Percentiles rank a stretch among this genome's conserved stretches.
These are phyloP conservation scores for Thalassiosira delicatula DNA, from an alignment of 352 stramenopile species.

Conservation along the genomic window DNA sequence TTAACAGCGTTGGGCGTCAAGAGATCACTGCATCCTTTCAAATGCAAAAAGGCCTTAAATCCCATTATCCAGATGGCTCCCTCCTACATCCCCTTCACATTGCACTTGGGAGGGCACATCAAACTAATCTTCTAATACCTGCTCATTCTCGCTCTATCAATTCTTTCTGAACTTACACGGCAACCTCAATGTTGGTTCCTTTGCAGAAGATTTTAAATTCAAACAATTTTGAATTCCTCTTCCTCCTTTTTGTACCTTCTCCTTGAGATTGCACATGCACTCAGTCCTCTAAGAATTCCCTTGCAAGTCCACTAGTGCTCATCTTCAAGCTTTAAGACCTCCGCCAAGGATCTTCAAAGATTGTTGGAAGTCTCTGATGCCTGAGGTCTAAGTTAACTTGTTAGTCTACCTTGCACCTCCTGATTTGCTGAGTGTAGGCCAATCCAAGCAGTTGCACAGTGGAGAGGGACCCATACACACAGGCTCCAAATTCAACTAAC, in stretches of 20 bases:
- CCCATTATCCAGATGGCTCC: background rate
- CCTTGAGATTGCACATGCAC: background rate
- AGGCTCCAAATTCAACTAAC: background rate
- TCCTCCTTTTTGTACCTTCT: background rate
- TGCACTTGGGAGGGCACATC: background rate
- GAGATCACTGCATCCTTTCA: background rate
- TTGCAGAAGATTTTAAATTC: background rate
- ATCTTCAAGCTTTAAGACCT: background rate
- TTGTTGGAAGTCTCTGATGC: too few species aligned
- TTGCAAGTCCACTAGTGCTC: background rate
- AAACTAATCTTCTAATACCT: background rate
- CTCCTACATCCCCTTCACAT: background rate
- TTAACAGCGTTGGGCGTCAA: background rate
- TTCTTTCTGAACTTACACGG: background rate
- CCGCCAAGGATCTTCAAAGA: slow-evolving; percentile 3
- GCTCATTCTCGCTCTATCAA: background rate
- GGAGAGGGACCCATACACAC: background rate
- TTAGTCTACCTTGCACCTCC: background rate
- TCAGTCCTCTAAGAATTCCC: background rate
- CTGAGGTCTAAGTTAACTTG: too few species aligned
- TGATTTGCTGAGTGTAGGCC: background rate
- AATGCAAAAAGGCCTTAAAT: background rate
- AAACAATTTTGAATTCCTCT: background rate
- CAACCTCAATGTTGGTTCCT: background rate
- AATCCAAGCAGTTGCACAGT: background rate